phyloP scores from a whole-genome alignment of 345 rosid species.

The Gossypioides kirkii region DNA sequence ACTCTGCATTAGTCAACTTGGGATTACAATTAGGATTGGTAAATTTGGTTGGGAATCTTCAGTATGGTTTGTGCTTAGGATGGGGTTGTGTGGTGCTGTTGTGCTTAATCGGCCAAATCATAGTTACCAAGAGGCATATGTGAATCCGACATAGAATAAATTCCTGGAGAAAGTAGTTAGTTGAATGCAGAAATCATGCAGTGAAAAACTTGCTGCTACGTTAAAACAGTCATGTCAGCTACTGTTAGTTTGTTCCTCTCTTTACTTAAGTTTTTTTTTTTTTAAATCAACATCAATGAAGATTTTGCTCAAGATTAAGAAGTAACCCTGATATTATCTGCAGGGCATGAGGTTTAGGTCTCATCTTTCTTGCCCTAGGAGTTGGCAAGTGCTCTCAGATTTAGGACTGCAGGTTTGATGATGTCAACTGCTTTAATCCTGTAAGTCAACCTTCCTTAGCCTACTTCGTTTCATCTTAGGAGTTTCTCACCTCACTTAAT shows the following conservation, averaged over 20 bases:
- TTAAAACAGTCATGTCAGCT: background rate
- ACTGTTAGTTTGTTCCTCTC: background rate
- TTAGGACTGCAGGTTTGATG: slow-evolving; percentile 52
- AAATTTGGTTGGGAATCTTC: slow-evolving; percentile 1
- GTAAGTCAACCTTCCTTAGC: slow-evolving; percentile 46
- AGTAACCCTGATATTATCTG: slow-evolving; percentile 38
- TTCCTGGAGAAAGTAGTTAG: background rate
- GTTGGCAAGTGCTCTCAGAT: slow-evolving; percentile 43
- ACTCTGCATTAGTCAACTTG: background rate
- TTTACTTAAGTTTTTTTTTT: slow-evolving; percentile 20
- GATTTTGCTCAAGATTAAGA: slow-evolving; percentile 23
- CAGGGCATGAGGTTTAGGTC: slow-evolving; percentile 49
- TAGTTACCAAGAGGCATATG: background rate
- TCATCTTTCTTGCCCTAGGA: slow-evolving; percentile 40
- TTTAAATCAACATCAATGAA: slow-evolving; percentile 21
- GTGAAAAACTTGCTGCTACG: slow-evolving; percentile 17
- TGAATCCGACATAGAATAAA: slow-evolving; percentile 7
- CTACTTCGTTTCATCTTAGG: slow-evolving; percentile 43
- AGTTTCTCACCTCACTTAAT: slow-evolving; percentile 24
- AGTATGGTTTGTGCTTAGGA: background rate
- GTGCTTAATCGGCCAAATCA: background rate
- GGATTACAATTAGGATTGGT: background rate
- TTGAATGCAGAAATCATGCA: slow-evolving; percentile 3
- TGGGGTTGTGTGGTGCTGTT: background rate
- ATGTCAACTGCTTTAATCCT: slow-evolving; percentile 40